These are phyloP conservation scores for Candida ulmi DNA, from an alignment of 805 yeast species.

Conservation along the genomic window DNA sequence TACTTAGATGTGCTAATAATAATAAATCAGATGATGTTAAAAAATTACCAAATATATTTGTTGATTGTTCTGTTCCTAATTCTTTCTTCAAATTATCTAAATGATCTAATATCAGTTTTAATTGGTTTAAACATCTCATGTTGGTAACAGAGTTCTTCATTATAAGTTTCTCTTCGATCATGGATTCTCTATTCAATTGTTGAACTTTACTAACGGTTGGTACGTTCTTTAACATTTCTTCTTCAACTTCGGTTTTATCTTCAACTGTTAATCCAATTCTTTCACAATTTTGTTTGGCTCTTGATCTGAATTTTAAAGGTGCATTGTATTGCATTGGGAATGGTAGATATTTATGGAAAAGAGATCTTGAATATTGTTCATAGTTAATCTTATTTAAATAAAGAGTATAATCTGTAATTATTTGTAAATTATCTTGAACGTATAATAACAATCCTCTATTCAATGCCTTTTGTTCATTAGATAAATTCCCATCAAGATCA, in stretches of 20 bases:
- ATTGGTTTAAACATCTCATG: constrained; percentile 20
- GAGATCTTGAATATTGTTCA: constrained; percentile 50
- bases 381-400: constrained; percentile 55
- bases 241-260: constrained; percentile 22
- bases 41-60: constrained; percentile 4
- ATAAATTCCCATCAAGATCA: constrained; percentile 9
- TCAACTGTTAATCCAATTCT: constrained; percentile 28
- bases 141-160: constrained; percentile 22
- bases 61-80: constrained; percentile 3
- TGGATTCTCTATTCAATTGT: constrained; percentile 57
- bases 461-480: constrained; percentile 28
- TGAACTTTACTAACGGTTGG: constrained; percentile 47
- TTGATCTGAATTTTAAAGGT: constrained; percentile 40
- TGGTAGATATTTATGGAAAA: constrained; percentile 48
- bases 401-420: constrained; percentile 51
- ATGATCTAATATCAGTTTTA: constrained; percentile 8
- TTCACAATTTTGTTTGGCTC: constrained; percentile 27
- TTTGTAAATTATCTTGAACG: constrained; percentile 34
- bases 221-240: constrained; percentile 23
- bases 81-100: constrained; percentile 13
- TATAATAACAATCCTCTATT: constrained; percentile 40
- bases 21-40: constrained; percentile 30
- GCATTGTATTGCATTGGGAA: constrained; percentile 74
- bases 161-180: constrained; percentile 26
- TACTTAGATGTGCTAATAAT: constrained; percentile 30